Base-by-base conservation (phyloP, 768 basidiomycete species). In the Termitomyces sp. region DNA sequence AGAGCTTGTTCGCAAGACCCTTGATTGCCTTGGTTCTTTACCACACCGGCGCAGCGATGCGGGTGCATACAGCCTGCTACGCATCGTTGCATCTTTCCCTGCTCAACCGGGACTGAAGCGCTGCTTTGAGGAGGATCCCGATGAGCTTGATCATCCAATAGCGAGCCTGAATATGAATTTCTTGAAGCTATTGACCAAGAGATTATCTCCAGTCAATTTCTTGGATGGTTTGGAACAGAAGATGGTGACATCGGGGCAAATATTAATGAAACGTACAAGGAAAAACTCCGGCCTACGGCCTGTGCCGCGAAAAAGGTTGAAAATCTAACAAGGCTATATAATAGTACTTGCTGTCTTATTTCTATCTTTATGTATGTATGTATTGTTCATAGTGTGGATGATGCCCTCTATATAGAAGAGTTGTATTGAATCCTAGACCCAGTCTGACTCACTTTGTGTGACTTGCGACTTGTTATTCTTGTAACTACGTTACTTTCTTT, bases 51-150 rank as follows among this genome's bases (percentile, higher is more conserved):
- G 72, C 15, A 43, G 53, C 11, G 74, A 75, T 42, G 68, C 65
- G 5, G 76, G 76, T n/a, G 65, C 60, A 54, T 75, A 72, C 60
- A 71, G 73, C 57, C 64, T 77, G 5, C 57, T 76, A n/a, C 72
- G 76, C 17, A 70, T 73, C 5, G 56, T 77, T 8, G 73, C 67
- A 0, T 74, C 75, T 1, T 76, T 76, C 59, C 75, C 76, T 21
- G 74, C 76, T 1, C 65, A 70, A 3, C 60, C 71, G 2, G 68
- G 67, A 17, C 63, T 76, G 47, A 73, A 74, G 53, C 64, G 74
- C 10, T 73, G 71, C 48, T 35, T 69, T 3, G 65, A 67, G n/a
- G 72, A 74, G 57, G 75, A 76, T 55, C 70, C 70, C 1, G 74
- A 75, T 48, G 40, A 55, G 1, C 68, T 70, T 19, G 65, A 64